phyloP scores from a whole-genome alignment of 129 eudicot genomes.

The Solidago caesia region DNA sequence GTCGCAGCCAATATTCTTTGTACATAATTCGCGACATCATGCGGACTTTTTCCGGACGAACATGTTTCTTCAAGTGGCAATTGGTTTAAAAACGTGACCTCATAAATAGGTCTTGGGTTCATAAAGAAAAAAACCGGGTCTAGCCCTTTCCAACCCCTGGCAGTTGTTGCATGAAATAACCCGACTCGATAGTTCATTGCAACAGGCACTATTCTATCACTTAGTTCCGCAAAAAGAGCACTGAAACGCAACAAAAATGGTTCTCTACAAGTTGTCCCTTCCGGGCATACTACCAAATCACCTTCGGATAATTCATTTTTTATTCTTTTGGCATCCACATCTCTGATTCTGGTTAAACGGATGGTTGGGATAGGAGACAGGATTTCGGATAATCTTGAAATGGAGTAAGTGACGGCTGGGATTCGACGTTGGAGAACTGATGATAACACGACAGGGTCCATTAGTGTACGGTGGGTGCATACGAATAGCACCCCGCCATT shows the following conservation, averaged over 20 bases:
- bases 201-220: conserved; percentile 73
- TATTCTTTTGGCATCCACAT: conserved; percentile 60
- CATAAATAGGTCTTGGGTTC: conserved; percentile 81
- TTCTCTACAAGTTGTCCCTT: conserved; percentile 88
- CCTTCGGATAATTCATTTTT: conserved; percentile 55
- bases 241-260: conserved; percentile 78
- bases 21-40: conserved; percentile 83
- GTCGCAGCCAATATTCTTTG: conserved; percentile 77
- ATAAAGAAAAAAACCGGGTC: conserved; percentile 81
- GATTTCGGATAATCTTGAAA: conserved; percentile 68
- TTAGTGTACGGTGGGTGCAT: conserved; percentile 71
- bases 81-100: conserved; percentile 78
- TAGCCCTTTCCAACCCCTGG: conserved; percentile 83
- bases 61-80: conserved; percentile 73
- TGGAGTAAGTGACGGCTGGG: conserved; percentile 83
- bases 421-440: conserved; percentile 59
- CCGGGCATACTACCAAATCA: conserved; percentile 76
- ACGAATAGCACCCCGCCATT: conserved; percentile 70
- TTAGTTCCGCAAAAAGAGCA: conserved; percentile 73
- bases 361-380: conserved; percentile 82
- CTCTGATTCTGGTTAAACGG: conserved; percentile 58
- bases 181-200: conserved; percentile 77
- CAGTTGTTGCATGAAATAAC: conserved; percentile 76
- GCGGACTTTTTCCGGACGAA: conserved; percentile 70
- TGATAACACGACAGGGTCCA: conserved; percentile 84